Evolutionary conservation across 345 rosid genomes (phyloP), one percentile per base, ranked within the genome.

Genomic region (Anastatica hierochuntica): DNA sequence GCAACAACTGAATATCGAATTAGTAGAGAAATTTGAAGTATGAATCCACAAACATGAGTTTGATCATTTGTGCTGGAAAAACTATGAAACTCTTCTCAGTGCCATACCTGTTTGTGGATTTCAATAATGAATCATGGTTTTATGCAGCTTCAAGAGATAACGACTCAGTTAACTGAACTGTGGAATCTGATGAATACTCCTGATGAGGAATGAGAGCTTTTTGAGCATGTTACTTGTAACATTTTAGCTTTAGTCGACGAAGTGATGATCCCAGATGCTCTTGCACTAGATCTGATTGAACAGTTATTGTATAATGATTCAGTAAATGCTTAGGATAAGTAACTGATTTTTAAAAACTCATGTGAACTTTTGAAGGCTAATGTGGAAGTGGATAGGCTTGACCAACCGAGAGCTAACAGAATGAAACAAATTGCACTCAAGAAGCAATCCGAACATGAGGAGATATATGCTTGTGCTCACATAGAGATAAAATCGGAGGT

Each of bases 121-220:
- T 27, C 9, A 29, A 14, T 14, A 19, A 30, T 46, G 36, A 15
- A 21, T 55, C 35, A 55, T 40, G 17, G 6, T 31, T 48, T 41
- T 27, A 1, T 36, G 76, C 81, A 52, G 79, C 96, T 69, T 80
- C 90, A 44, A 94, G 69, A 64, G 31, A 30, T 88, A 34, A 88
- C 94, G 34, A 70, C 77, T 52, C 96, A 84, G 63, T 72, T 90
- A 56, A 72, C 67, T 74, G 98, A 92, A 66, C 77, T 92, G 23
- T 92, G 98, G 98, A 88, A 92, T 72, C 77, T 88, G 67, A 88
- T 92, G 98, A 96, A 92, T 61, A 88, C 98, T 42, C 76, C 95
- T 3, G 67, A 40, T 23, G 96, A 84, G 53, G 96, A 88, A 58
- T 74, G 96, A 42, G 66, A 56, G 47, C 67, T 81, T 53, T 92